Conservation (phyloP, 1,139 yeast species). For the Nakaseomyces sp. region DNA sequence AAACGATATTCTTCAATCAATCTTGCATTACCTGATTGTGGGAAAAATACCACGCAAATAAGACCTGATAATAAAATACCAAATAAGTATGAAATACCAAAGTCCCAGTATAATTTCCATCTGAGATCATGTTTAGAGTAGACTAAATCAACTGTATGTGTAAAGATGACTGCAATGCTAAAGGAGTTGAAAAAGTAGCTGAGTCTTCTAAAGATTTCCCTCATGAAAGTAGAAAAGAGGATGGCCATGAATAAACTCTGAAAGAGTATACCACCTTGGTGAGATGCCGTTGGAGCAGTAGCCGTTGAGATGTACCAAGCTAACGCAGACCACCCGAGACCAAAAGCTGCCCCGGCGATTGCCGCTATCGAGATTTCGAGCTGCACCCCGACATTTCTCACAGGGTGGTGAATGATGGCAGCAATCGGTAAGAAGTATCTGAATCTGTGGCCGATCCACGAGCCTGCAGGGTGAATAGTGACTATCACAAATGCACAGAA, state of each 20-base stretch:
- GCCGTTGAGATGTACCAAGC: constrained; percentile 37
- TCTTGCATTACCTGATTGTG: constrained; percentile 35
- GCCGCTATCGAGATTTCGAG: constrained; percentile 39
- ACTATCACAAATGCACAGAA: constrained; percentile 35
- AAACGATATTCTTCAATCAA: constrained; percentile 21
- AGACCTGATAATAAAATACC: constrained; percentile 36
- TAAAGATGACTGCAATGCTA: constrained; percentile 34
- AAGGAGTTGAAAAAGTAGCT: constrained; percentile 35
- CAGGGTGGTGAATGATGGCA: constrained; percentile 40
- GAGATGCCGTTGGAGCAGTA: constrained; percentile 35
- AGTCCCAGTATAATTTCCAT: constrained; percentile 37
- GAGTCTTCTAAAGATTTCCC: constrained; percentile 35
- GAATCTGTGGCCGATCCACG: constrained; percentile 37
- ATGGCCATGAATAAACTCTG: constrained; percentile 36
- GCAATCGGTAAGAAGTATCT: constrained; percentile 37
- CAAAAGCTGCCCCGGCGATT: constrained; percentile 40
- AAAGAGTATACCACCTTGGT: constrained; percentile 42
- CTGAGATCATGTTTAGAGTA: constrained; percentile 18
- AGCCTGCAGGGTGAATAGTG: constrained; percentile 32
- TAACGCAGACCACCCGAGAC: constrained; percentile 39
- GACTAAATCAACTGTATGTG: constrained; percentile 25
- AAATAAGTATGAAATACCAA: constrained; percentile 38
- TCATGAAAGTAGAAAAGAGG: constrained; percentile 36
- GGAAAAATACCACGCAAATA: constrained; percentile 33
- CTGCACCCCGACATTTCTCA: constrained; percentile 40